Base-by-base conservation (phyloP, 805 yeast genomes). In the Lipomyces mesembrius region DNA sequence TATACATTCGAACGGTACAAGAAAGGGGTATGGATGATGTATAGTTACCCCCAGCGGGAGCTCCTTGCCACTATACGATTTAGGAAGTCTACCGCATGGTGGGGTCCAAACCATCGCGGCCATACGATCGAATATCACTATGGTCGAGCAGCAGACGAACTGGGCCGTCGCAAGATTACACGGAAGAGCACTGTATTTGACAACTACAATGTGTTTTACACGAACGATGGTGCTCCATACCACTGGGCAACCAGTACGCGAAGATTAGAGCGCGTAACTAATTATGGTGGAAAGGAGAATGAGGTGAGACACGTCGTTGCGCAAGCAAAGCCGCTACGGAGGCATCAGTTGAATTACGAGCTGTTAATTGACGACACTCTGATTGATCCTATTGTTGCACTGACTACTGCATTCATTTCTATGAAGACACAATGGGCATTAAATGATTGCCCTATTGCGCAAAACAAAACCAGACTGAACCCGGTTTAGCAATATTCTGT, bases 371-470 rank as follows among this genome's bases (percentile, higher is more conserved):
- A 86, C 74, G 83, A 80, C 60, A 61, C 73, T 1, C 78, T 79
- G 69, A 77, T 85, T 34, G 87, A 84, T 72, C 74, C 79, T n/a
- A 84, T 84, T 63, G 78, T 83, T 54, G 88, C 85, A 2, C 74
- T 87, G 61, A 84, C 87, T n/a, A 85, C 90, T 6, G 88, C 83
- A 0, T 87, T 87, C 71, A 76, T 85, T 62, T 81, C 88, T 22
- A 86, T 87, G 87, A 79, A 85, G 78, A 84, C 89, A n/a, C 87
- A 86, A 76, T 87, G 91, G 91, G 86, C 87, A 27, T 75, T 35
- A 11, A 27, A 53, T 9, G 61, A 67, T 32, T 69, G 65, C 17
- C 71, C 71, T 22, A 35, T 62, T 22, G 69, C 57, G 49, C 64
- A 60, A 20, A 53, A 43, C 20, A n/a, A 61, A 25, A 67, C 71